Percentiles rank a stretch among this genome's conserved stretches.
Evolutionary conservation across 1,284 basidiomycete species (phyloP).

Genomic region (Moesziomyces parantarcticus): DNA sequence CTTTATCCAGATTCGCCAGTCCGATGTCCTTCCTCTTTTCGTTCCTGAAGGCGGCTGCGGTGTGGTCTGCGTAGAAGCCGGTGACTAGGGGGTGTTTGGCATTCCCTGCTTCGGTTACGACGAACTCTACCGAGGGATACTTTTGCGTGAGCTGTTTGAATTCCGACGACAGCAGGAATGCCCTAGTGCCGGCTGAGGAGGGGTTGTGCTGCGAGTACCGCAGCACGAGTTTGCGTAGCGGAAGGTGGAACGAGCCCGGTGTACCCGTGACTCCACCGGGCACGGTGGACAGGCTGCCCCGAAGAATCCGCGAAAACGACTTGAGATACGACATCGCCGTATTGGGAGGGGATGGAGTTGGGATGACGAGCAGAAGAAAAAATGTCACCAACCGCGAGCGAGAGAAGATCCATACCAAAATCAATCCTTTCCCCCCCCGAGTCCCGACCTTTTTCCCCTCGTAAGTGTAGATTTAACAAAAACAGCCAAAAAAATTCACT

Average conservation of each 20-base stretch:
- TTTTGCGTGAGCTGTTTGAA: conserved; percentile 7
- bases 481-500: no score
- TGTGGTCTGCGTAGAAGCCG: conserved; percentile 10
- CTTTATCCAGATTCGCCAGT: conserved; percentile 26
- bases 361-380: no score
- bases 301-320: conserved; percentile 27
- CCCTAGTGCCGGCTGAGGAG: conserved; percentile 12
- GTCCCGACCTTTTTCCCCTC: no score
- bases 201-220: conserved; percentile 29
- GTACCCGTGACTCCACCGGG: conserved; percentile 5
- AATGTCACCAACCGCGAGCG: no score
- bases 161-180: conserved; percentile 12
- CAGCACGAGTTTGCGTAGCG: conserved; percentile 39
- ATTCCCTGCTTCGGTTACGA: conserved; percentile 8
- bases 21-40: conserved; percentile 30
- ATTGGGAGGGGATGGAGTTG: no score
- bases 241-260: conserved; percentile 23
- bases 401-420: background rate
- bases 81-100: conserved; percentile 27
- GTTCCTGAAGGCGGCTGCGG: background rate
- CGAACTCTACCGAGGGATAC: conserved; percentile 37
- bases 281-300: conserved; percentile 19
- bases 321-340: conserved; percentile 50
- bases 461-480: no score
- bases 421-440: background rate